These are phyloP conservation scores for Acer negundo DNA, from an alignment of 345 rosid species.

Conservation along the genomic window DNA sequence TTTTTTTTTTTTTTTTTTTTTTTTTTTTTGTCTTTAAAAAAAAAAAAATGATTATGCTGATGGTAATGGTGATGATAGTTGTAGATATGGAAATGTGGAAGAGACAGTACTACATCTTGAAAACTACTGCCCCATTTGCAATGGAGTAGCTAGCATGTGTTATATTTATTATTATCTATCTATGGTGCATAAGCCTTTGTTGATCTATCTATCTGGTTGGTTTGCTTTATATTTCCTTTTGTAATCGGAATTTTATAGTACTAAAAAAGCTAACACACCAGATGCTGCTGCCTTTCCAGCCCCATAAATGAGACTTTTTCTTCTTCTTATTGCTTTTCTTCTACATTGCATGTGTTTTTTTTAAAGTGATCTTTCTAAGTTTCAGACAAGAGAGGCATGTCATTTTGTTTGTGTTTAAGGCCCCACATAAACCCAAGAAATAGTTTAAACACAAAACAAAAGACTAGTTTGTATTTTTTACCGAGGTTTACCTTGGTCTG, in stretches of 20 bases:
- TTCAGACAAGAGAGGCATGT: not conserved
- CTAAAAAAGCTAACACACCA: constrained; percentile 22
- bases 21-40: constrained; percentile 29
- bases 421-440: constrained; percentile 19
- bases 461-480: too few relatives aligned
- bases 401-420: not conserved
- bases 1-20: constrained; percentile 26
- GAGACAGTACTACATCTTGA: constrained; percentile 22
- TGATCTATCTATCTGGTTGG: constrained; percentile 30
- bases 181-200: constrained; percentile 25
- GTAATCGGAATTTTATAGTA: constrained; percentile 12
- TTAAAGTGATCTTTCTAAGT: constrained; percentile 20
- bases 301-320: constrained; percentile 6
- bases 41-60: constrained; percentile 33
- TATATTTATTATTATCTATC: constrained; percentile 37
- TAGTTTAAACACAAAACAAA: constrained; percentile 2
- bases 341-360: constrained; percentile 37
- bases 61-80: constrained; percentile 34
- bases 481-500: too few relatives aligned
- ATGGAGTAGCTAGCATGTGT: constrained; percentile 33
- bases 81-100: constrained; percentile 67
- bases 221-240: constrained; percentile 21
- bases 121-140: constrained; percentile 29
- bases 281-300: constrained; percentile 22
- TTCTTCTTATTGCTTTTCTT: constrained; percentile 23